Conservation (phyloP, 352 stramenopile species). For the Phytophthora fragariae region DNA sequence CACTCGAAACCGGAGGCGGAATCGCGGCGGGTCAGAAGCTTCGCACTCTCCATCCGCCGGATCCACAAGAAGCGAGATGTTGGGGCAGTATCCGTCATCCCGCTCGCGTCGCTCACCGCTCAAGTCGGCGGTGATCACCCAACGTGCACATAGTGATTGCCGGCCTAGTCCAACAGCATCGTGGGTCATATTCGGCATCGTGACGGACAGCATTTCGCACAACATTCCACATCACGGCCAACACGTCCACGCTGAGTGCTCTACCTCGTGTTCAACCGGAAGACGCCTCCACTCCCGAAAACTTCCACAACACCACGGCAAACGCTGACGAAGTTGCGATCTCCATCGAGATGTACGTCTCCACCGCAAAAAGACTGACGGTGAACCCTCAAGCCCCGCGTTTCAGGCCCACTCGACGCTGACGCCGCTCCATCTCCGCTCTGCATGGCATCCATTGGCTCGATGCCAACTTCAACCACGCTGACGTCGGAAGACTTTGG, state of each 20-base stretch:
- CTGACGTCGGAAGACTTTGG: constrained; percentile 13
- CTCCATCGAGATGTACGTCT: constrained; percentile 8
- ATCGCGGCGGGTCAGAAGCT: not conserved
- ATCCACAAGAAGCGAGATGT: constrained; percentile 45
- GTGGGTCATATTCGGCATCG: constrained; percentile 52
- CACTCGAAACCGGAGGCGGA: not conserved
- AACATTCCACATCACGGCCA: constrained; percentile 31
- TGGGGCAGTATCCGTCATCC: constrained; percentile 42
- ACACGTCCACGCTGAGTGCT: constrained; percentile 30
- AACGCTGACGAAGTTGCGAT: not conserved
- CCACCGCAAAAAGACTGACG: constrained; percentile 3
- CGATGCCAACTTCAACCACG: constrained; percentile 22
- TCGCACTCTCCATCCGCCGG: constrained; percentile 31
- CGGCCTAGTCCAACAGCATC: constrained; percentile 41
- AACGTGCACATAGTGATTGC: constrained; percentile 54
- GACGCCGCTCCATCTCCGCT: not conserved
- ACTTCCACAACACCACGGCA: not conserved
- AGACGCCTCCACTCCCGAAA: constrained; percentile 20
- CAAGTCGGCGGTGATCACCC: constrained; percentile 42
- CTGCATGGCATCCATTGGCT: not conserved
- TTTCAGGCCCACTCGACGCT: constrained; percentile 11
- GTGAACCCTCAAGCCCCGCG: not conserved
- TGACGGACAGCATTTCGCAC: constrained; percentile 28
- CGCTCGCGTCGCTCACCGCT: constrained; percentile 45
- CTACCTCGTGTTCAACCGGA: constrained; percentile 34